phyloP scores from a whole-genome alignment of 176 grass and related monocot species.

The Carex littledalei region DNA sequence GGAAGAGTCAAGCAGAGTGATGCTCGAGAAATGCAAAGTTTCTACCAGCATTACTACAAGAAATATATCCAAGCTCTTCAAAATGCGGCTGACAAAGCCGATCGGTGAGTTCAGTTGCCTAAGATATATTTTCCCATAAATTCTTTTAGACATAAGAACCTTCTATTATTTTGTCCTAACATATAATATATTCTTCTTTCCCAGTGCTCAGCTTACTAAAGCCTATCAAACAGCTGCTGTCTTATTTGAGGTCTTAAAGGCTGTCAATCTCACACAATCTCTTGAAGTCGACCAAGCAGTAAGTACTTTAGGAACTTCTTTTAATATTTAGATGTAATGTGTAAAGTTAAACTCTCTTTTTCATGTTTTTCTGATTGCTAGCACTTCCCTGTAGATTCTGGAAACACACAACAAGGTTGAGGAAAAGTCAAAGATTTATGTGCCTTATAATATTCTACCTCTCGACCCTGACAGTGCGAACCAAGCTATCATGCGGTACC shows the following conservation, averaged over 20 bases:
- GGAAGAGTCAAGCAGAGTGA: constrained; percentile 91
- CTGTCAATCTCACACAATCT: constrained; percentile 79
- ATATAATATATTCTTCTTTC: not conserved
- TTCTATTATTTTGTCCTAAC: not conserved
- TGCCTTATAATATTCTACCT: constrained; percentile 90
- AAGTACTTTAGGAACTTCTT: not conserved
- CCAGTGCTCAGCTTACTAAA: constrained; percentile 81
- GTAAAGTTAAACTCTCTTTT: not conserved
- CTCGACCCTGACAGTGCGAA: constrained; percentile 80
- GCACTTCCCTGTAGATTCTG: constrained; percentile 39
- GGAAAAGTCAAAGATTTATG: constrained; percentile 81
- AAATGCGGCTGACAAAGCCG: constrained; percentile 72
- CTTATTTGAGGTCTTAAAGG: constrained; percentile 90
- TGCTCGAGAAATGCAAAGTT: constrained; percentile 76
- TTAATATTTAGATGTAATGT: not conserved
- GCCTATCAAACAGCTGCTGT: constrained; percentile 92
- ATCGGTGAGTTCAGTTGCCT: constrained; percentile 45
- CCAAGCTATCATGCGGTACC: constrained; percentile 73
- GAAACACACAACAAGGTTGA: constrained; percentile 74
- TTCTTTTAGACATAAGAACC: not conserved
- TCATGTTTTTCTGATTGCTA: not conserved
- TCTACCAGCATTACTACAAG: constrained; percentile 87
- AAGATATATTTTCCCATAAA: not conserved
- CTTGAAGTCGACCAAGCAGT: constrained; percentile 82
- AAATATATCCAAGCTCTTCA: constrained; percentile 94